These are phyloP conservation scores for Talaromyces sp. DNA, from an alignment of 2,329 filamentous ascomycete species.

Conservation along the genomic window DNA sequence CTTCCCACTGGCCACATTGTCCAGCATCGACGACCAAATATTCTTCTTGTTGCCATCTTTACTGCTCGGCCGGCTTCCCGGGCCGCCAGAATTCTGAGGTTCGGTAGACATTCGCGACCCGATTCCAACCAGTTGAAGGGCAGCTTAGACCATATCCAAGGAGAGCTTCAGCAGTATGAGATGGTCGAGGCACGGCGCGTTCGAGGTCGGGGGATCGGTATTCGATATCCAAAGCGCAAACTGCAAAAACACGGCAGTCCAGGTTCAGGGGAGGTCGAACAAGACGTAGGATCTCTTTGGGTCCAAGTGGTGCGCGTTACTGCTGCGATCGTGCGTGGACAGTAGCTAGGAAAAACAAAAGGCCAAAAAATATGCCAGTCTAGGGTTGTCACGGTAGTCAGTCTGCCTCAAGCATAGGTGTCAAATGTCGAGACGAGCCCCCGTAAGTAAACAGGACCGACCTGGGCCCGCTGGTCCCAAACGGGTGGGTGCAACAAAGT, in stretches of 20 bases:
- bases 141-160: slow-evolving; percentile 31
- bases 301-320: neutral
- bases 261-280: slow-evolving; percentile 29
- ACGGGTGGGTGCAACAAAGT: neutral
- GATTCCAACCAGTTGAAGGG: slow-evolving; percentile 31
- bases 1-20: slow-evolving; percentile 84
- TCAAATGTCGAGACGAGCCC: neutral
- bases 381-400: neutral
- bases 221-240: slow-evolving; percentile 1
- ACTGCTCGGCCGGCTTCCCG: slow-evolving; percentile 41
- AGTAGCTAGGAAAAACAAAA: neutral
- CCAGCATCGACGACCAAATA: slow-evolving; percentile 91
- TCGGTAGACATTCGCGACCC: slow-evolving; percentile 35
- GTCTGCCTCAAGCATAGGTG: neutral
- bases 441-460: neutral
- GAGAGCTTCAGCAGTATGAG: neutral
- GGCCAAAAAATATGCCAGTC: neutral
- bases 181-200: neutral
- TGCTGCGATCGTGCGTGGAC: neutral
- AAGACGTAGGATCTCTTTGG: slow-evolving; percentile 3
- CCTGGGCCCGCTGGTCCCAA: slow-evolving; percentile 5
- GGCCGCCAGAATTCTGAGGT: slow-evolving; percentile 30
- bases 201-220: neutral
- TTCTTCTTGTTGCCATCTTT: slow-evolving; percentile 72
- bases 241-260: slow-evolving; percentile 9